These are phyloP conservation scores for Argentina anserina DNA, from an alignment of 306 rosid species.

Conservation along the genomic window DNA sequence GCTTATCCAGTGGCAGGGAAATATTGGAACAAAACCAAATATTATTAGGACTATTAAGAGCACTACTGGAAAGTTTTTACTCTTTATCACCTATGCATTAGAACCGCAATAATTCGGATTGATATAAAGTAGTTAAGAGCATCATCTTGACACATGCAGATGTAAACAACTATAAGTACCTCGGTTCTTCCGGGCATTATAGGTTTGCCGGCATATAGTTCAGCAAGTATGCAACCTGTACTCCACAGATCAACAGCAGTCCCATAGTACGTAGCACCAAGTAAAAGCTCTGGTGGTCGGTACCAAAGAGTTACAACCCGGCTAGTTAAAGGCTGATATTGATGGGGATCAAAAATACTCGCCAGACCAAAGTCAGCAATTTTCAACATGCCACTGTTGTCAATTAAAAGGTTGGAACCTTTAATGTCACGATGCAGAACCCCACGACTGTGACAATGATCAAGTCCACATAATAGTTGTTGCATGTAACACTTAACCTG, in stretches of 20 bases:
- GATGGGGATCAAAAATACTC: constrained; percentile 71
- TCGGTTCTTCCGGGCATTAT: constrained; percentile 98
- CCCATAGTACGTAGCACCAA: constrained; percentile 88
- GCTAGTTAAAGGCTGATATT: constrained; percentile 76
- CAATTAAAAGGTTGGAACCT: constrained; percentile 92
- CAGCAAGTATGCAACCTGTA: constrained; percentile 92
- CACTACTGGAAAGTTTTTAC: not conserved
- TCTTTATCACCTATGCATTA: not conserved
- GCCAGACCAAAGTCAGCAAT: constrained; percentile 95
- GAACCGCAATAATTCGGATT: not conserved
- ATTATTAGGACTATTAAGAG: not conserved
- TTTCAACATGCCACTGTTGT: constrained; percentile 73
- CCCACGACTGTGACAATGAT: constrained; percentile 83
- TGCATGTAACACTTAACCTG: constrained; percentile 97
- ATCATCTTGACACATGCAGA: constrained; percentile 5
- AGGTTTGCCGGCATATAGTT: constrained; percentile 87
- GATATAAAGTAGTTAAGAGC: constrained; percentile 14
- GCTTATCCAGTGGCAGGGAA: constrained; percentile 1
- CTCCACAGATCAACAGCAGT: constrained; percentile 90
- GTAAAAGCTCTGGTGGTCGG: constrained; percentile 91
- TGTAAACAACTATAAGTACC: constrained; percentile 38
- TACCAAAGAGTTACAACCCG: constrained; percentile 97
- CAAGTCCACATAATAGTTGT: constrained; percentile 79
- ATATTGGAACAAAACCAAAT: not conserved
- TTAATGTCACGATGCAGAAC: constrained; percentile 89